A percentile compares a stretch with the other conserved stretches of the same genome.
phyloP scores from a whole-genome alignment of 2,329 filamentous ascomycete species.

The Exophiala viscosa region DNA sequence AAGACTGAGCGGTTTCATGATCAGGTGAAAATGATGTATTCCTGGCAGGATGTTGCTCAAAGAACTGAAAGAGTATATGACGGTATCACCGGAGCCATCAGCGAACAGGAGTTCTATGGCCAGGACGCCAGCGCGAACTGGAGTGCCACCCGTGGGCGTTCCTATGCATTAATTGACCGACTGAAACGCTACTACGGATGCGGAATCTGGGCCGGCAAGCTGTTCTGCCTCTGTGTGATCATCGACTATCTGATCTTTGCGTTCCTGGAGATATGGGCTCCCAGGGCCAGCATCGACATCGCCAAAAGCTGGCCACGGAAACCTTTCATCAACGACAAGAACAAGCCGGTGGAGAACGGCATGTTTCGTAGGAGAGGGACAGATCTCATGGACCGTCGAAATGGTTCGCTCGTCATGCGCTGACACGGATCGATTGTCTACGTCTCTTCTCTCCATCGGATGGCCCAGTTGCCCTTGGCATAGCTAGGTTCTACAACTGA shows the following conservation, averaged over 20 bases:
- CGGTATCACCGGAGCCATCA: constrained; percentile 81
- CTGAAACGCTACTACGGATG: constrained; percentile 97
- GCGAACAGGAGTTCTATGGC: constrained; percentile 83
- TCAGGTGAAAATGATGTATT: constrained; percentile 97
- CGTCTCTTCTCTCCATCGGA: constrained; percentile 33
- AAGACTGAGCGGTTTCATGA: constrained; percentile 93
- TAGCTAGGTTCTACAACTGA: constrained; percentile 58
- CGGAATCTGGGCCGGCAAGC: constrained; percentile 95
- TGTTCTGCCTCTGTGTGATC: constrained; percentile 91
- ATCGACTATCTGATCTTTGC: constrained; percentile 91
- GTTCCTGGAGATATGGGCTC: constrained; percentile 81
- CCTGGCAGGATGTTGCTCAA: constrained; percentile 91
- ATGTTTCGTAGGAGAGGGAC: constrained; percentile 22
- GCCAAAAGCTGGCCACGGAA: constrained; percentile 92
- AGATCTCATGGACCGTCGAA: constrained; percentile 29
- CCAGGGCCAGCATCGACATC: constrained; percentile 79
- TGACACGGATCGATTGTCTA: constrained; percentile 11
- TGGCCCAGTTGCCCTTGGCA: constrained; percentile 59
- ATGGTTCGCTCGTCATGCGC: constrained; percentile 26
- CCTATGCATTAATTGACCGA: constrained; percentile 87
- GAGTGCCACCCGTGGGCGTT: constrained; percentile 66
- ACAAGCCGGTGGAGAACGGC: constrained; percentile 29
- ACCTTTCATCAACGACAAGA: constrained; percentile 32
- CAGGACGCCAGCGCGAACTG: constrained; percentile 66
- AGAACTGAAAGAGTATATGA: constrained; percentile 94